Evolutionary conservation across 805 yeast species (phyloP).

Genomic region (Brettanomyces nanus): DNA sequence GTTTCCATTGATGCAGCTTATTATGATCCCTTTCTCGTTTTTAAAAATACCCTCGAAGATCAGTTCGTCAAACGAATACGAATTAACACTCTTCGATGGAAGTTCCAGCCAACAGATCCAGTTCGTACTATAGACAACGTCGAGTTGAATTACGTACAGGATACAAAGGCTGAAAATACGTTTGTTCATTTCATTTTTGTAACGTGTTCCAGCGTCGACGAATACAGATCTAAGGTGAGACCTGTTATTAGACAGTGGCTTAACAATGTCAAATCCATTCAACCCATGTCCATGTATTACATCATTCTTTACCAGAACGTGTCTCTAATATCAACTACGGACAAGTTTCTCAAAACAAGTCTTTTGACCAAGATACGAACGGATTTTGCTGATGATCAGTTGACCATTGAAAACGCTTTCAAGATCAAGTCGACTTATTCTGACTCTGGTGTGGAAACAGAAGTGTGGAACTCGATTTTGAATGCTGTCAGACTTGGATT

Average conservation of each 20-base stretch:
- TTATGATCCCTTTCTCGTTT: slow-evolving; percentile 68
- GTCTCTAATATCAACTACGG: slow-evolving; percentile 16
- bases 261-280: slow-evolving; percentile 31
- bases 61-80: slow-evolving; percentile 42
- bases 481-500: slow-evolving; percentile 40
- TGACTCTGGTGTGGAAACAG: slow-evolving; percentile 32
- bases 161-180: slow-evolving; percentile 27
- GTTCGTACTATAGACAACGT: slow-evolving; percentile 57
- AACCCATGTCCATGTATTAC: slow-evolving; percentile 47
- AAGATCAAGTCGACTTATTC: slow-evolving; percentile 31
- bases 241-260: slow-evolving; percentile 83
- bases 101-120: slow-evolving; percentile 38
- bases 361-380: slow-evolving; percentile 23
- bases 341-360: slow-evolving; percentile 23
- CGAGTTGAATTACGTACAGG: slow-evolving; percentile 47
- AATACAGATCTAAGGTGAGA: slow-evolving; percentile 70
- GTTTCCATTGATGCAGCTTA: slow-evolving; percentile 53
- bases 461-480: slow-evolving; percentile 41
- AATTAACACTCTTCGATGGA: slow-evolving; percentile 67
- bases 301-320: slow-evolving; percentile 41
- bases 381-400: slow-evolving; percentile 22
- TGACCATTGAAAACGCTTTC: slow-evolving; percentile 29
- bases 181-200: slow-evolving; percentile 65
- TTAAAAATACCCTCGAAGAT: slow-evolving; percentile 31
- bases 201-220: slow-evolving; percentile 57